Base-by-base conservation (phyloP, 2,329 filamentous ascomycete species). In the Paecilomyces sp. region DNA sequence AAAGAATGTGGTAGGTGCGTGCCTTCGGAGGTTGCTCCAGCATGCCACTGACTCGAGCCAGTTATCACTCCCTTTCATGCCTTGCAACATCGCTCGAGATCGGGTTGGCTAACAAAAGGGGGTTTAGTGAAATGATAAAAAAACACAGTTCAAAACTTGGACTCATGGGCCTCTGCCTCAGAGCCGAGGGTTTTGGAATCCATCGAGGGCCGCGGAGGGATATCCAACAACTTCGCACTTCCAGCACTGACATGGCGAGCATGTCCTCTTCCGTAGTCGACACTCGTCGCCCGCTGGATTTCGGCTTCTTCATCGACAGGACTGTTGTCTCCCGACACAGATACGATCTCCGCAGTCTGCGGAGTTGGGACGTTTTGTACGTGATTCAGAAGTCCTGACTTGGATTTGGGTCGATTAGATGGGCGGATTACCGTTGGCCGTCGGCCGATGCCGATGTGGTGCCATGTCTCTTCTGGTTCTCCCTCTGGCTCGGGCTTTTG, bases 241-340 rank as follows among this genome's bases (percentile, higher is more conserved):
- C 90, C 90, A 53, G 89, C 88, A 68, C 89, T 92, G 68, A 92
- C 86, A 63, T 88, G 88, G 58, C 88, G 83, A 22, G 80, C 84
- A 66, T 92, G 89, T 9, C 82, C 80, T 67, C 81, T 84, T 60
- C 84, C 84, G 56, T 89, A 79, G 62, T 88, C 85, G 60, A 93
- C 79, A 72, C 88, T 93, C 57, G 82, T 87, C 30, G 91, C 90
- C 65, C 88, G 85, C 66, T 86, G 83, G 30, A 86, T 67, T 57
- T 76, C 67, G 24, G 66, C 60, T 25, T 55, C 51, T 56, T 68
- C 67, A 54, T 74, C 72, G 28, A 71, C 68, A 8, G 71, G 65
- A 22, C 69, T 70, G 54, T 68, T 70, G n/a, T 47, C 41, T 47
- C n/a, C 41, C 18, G n/a, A n/a, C n/a, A 18, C 15, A n/a, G n/a